Conservation (phyloP, 768 basidiomycete genomes). For the Coprinopsis marcescibilis region DNA sequence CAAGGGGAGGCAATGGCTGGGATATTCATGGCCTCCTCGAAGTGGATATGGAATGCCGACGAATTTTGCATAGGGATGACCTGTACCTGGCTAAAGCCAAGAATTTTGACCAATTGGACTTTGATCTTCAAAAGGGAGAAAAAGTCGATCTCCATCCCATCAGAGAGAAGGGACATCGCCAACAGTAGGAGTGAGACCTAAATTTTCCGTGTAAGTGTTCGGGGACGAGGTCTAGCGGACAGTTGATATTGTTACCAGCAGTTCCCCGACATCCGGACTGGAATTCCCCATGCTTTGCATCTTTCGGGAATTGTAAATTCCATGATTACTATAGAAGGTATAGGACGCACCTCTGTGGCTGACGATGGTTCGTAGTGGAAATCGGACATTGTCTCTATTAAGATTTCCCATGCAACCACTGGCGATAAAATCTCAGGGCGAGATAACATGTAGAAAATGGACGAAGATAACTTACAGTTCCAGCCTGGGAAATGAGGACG, state of each 20-base stretch:
- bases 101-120: constrained; percentile 37
- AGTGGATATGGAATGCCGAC: constrained; percentile 48
- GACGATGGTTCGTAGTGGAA: constrained; percentile 38
- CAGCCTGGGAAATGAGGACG: constrained; percentile 64
- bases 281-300: no score
- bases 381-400: constrained; percentile 54
- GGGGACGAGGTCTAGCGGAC: no score
- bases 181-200: constrained; percentile 55
- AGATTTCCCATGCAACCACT: constrained; percentile 64
- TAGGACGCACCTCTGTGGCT: constrained; percentile 37
- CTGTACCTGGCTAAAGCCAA: constrained; percentile 52
- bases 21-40: constrained; percentile 41
- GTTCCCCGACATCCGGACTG: constrained; percentile 41
- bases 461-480: constrained; percentile 45
- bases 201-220: constrained; percentile 3
- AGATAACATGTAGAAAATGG: neutral
- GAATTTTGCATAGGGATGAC: constrained; percentile 41
- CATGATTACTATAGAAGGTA: neutral
- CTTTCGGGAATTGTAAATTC: neutral
- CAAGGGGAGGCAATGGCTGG: constrained; percentile 45
- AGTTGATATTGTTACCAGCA: no score
- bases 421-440: constrained; percentile 2
- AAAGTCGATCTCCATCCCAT: constrained; percentile 50
- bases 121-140: constrained; percentile 58
- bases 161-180: constrained; percentile 60